Evolutionary conservation across 176 grass and related monocot genomes (phyloP).

Genomic region (Echinochloa phyllopogon): DNA sequence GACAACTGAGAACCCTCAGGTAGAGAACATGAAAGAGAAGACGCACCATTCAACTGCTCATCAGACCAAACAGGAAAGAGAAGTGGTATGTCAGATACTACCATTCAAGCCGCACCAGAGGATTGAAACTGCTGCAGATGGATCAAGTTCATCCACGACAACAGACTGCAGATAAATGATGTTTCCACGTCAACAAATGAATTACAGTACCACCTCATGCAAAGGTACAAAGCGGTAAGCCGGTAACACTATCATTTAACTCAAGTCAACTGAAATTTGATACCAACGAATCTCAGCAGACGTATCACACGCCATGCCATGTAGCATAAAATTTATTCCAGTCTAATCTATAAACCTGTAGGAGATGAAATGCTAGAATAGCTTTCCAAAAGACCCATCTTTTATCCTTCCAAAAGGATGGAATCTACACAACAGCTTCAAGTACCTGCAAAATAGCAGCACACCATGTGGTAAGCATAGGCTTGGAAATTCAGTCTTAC

Average conservation of each 20-base stretch:
- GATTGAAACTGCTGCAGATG: constrained; percentile 35
- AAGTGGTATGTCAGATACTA: constrained; percentile 41
- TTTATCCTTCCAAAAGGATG: constrained; percentile 59
- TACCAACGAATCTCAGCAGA: constrained; percentile 27
- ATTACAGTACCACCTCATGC: too few species aligned
- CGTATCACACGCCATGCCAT: constrained; percentile 29
- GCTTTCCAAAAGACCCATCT: constrained; percentile 40
- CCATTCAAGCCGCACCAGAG: neutral
- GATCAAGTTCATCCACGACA: constrained; percentile 36
- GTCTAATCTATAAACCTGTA: constrained; percentile 34
- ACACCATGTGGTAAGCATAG: neutral
- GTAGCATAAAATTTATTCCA: constrained; percentile 44
- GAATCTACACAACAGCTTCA: constrained; percentile 51
- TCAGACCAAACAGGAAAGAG: constrained; percentile 32
- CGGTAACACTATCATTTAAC: neutral
- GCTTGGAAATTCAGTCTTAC: too few species aligned
- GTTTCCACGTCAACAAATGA: too few species aligned
- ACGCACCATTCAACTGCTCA: too few species aligned
- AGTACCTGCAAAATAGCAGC: constrained; percentile 50
- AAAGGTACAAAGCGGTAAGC: neutral
- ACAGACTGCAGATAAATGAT: too few species aligned
- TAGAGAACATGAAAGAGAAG: too few species aligned
- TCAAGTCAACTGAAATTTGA: constrained; percentile 24
- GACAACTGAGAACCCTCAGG: too few species aligned
- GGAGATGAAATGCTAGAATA: constrained; percentile 43